phyloP scores from a whole-genome alignment of 768 basidiomycete genomes.

The Tylopilus sp. region DNA sequence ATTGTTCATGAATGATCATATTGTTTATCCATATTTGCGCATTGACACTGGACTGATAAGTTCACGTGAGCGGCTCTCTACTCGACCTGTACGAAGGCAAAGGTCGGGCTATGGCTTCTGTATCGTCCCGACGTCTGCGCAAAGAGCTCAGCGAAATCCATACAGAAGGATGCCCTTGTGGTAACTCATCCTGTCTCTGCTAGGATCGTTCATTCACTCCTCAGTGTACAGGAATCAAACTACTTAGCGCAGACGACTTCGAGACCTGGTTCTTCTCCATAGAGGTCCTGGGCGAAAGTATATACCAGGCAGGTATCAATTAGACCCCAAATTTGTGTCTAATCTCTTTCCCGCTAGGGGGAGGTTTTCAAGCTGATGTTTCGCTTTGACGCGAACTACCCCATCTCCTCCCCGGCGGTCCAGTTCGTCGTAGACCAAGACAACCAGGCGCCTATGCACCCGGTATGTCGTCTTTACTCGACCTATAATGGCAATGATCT shows the following conservation, averaged over 20 bases:
- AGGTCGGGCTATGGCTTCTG: slow-evolving; percentile 50
- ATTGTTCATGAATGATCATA: slow-evolving; percentile 27
- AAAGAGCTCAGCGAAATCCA: slow-evolving; percentile 73
- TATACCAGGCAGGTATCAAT: slow-evolving; percentile 56
- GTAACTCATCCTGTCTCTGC: slow-evolving; percentile 31
- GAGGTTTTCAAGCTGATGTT: slow-evolving; percentile 79
- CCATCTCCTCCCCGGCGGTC: slow-evolving; percentile 85
- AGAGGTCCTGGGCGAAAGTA: slow-evolving; percentile 79
- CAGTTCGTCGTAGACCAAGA: slow-evolving; percentile 72
- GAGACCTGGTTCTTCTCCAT: slow-evolving; percentile 74
- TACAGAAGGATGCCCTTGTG: slow-evolving; percentile 62
- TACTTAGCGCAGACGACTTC: slow-evolving; percentile 75
- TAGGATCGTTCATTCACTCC: slow-evolving; percentile 1
- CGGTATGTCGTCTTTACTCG: slow-evolving; percentile 45
- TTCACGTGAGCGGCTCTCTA: background rate
- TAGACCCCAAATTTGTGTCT: background rate
- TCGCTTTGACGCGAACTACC: slow-evolving; percentile 77
- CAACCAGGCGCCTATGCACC: slow-evolving; percentile 71
- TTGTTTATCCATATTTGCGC: slow-evolving; percentile 39
- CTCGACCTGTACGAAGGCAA: slow-evolving; percentile 15
- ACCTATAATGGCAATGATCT: slow-evolving; percentile 1
- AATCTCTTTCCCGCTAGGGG: slow-evolving; percentile 41
- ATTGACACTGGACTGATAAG: slow-evolving; percentile 8
- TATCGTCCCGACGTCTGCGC: slow-evolving; percentile 58
- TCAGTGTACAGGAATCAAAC: slow-evolving; percentile 55